Base-by-base conservation (phyloP, 1,139 yeast species). In the Taiozyma sp. region DNA sequence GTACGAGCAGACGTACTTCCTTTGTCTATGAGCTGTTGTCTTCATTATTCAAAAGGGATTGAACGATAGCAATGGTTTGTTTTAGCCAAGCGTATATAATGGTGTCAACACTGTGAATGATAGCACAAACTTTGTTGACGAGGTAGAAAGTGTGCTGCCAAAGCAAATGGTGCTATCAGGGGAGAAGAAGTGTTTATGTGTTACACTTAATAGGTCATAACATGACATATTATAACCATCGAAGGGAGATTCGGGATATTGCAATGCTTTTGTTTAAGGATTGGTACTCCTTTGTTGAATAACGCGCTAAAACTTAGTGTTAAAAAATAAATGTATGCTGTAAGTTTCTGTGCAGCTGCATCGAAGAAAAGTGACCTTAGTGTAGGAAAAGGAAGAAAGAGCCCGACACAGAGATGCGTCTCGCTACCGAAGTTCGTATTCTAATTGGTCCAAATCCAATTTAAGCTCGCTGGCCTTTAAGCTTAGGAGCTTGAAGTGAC, bases 1-100 rank as follows among this genome's bases (percentile, higher is more conserved):
- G 32, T 54, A 50, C 9, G 57, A 54, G 58, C 84, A 80, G 3
- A 56, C 52, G 57, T 74, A 72, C 48, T 61, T 68, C 59, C 75
- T 77, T 10, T 71, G 68, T 44, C 72, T 50, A 8, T 19, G 24
- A 10, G 11, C 19, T 11, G 13, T 3, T 3, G 21, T 11, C 14
- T 37, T 37, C 41, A 37, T 37, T 19, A 4, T 6, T 37, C 6
- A 14, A 14, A 35, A 14, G 41, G 41, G 41, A 14, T 22, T 19
- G 24, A 6, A 21, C 4, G 41, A 13, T 10, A 14, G 41, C 19
- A 13, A 9, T 37, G 22, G 2, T 6, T 37, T 16, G 39, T 35
- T 16, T 1, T 3, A 35, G 3, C n/a, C 21, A 6, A n/a, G 39
- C 37, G 39, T n/a, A 19, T 19, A 19, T 4, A 19, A n/a, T 14